These are phyloP conservation scores for Pythium scleroteichum DNA, from an alignment of 352 stramenopile species.

Conservation along the genomic window DNA sequence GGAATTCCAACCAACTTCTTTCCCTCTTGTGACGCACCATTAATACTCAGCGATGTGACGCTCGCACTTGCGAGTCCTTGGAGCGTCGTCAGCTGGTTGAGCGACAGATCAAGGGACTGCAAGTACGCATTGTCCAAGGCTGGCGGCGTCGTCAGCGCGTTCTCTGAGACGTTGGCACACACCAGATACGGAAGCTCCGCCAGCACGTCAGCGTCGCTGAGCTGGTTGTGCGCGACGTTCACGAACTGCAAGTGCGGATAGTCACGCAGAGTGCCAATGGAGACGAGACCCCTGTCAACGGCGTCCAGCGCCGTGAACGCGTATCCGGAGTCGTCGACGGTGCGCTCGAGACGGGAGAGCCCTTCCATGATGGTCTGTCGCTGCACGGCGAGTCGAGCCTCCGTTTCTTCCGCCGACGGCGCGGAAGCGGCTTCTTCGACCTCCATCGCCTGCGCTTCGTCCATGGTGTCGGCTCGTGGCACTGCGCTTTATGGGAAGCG, in stretches of 20 bases:
- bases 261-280: slow-evolving; percentile 52
- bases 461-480: not conserved
- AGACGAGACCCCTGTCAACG: slow-evolving; percentile 53
- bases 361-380: slow-evolving; percentile 55
- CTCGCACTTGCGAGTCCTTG: slow-evolving; percentile 51
- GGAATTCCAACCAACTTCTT: too few species aligned
- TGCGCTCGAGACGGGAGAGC: slow-evolving; percentile 72
- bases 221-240: slow-evolving; percentile 70
- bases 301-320: slow-evolving; percentile 76
- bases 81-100: slow-evolving; percentile 65
- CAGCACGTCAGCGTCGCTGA: slow-evolving; percentile 50
- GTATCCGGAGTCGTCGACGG: slow-evolving; percentile 73
- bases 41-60: slow-evolving; percentile 61
- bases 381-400: slow-evolving; percentile 38
- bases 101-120: slow-evolving; percentile 65
- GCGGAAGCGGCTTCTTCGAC: slow-evolving; percentile 4
- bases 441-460: not conserved
- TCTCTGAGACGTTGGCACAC: slow-evolving; percentile 55
- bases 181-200: slow-evolving; percentile 63
- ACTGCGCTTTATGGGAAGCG: not conserved
- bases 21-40: slow-evolving; percentile 37
- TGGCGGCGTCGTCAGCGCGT: slow-evolving; percentile 39
- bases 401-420: slow-evolving; percentile 26
- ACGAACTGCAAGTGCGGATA: slow-evolving; percentile 75
- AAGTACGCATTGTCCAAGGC: slow-evolving; percentile 58